phyloP scores from a whole-genome alignment of 495 filamentous ascomycete species.

The Penicillium riverlandense region DNA sequence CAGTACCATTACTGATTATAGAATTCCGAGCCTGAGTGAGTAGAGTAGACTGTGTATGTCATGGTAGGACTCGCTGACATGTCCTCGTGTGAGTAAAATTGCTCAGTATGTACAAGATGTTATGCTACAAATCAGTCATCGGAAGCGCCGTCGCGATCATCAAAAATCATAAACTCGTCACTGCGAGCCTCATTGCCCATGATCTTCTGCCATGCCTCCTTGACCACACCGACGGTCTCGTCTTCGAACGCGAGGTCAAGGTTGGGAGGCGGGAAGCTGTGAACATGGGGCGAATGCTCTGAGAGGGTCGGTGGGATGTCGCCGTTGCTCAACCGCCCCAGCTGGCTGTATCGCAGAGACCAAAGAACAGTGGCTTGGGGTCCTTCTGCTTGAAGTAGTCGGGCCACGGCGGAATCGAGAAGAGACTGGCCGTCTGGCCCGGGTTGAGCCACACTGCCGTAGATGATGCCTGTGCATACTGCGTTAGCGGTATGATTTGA shows the following conservation, averaged over 20 bases:
- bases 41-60: no score
- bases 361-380: conserved; percentile 43
- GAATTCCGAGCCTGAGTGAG: no score
- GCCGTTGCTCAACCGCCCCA: conserved; percentile 15
- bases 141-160: conserved; percentile 31
- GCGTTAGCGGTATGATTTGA: conserved; percentile 37
- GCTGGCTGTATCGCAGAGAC: conserved; percentile 56
- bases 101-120: not conserved
- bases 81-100: not conserved
- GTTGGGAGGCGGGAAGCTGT: conserved; percentile 44
- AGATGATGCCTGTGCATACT: conserved; percentile 56
- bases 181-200: conserved; percentile 41
- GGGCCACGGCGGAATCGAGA: conserved; percentile 48
- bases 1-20: no score
- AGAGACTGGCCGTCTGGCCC: conserved; percentile 28
- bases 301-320: conserved; percentile 3
- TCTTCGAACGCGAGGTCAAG: conserved; percentile 67
- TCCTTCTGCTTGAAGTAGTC: conserved; percentile 37
- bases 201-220: conserved; percentile 55
- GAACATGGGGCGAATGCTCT: conserved; percentile 18
- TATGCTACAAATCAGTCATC: conserved; percentile 23
- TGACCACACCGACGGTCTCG: conserved; percentile 49
- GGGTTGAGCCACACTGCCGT: conserved; percentile 44
- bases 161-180: conserved; percentile 57
- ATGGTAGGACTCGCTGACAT: not conserved